Evolutionary conservation across 805 yeast species (phyloP).

Genomic region (Kazachstania taianensis): DNA sequence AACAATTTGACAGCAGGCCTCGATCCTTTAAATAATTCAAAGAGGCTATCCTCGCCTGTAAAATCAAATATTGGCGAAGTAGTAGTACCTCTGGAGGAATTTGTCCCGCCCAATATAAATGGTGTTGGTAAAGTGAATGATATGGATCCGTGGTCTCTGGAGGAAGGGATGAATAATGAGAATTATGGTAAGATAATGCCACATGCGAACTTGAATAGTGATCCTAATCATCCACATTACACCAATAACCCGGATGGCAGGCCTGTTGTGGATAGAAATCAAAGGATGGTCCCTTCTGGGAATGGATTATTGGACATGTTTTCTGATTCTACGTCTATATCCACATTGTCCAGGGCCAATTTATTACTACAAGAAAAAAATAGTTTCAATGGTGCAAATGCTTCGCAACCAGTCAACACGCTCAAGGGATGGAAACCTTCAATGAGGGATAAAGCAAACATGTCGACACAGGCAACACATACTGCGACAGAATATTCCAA

Average conservation of each 20-base stretch:
- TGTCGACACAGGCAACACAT: not conserved
- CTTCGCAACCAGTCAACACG: not conserved
- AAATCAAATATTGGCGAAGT: constrained; percentile 31
- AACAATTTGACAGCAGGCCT: constrained; percentile 1
- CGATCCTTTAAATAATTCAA: constrained; percentile 1
- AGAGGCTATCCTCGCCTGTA: not conserved
- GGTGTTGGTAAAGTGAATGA: constrained; percentile 27
- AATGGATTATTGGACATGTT: constrained; percentile 35
- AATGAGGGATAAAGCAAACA: not conserved
- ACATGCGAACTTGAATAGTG: not conserved
- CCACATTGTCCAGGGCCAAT: constrained; percentile 15
- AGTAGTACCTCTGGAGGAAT: constrained; percentile 31
- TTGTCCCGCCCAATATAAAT: constrained; percentile 25
- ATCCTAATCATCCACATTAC: not conserved
- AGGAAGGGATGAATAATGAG: constrained; percentile 2
- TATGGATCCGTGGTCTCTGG: constrained; percentile 6
- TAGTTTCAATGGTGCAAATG: not conserved
- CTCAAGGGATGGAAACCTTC: not conserved
- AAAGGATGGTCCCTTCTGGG: constrained; percentile 4
- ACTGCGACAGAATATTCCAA: constrained; percentile 7
- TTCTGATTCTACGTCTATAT: constrained; percentile 21
- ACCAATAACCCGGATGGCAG: not conserved
- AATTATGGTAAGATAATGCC: not conserved
- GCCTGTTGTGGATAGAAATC: not conserved
- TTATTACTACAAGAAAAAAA: constrained; percentile 13